Conservation (phyloP, 139 green algal species). For the Tetradesmus lagerheimii region DNA sequence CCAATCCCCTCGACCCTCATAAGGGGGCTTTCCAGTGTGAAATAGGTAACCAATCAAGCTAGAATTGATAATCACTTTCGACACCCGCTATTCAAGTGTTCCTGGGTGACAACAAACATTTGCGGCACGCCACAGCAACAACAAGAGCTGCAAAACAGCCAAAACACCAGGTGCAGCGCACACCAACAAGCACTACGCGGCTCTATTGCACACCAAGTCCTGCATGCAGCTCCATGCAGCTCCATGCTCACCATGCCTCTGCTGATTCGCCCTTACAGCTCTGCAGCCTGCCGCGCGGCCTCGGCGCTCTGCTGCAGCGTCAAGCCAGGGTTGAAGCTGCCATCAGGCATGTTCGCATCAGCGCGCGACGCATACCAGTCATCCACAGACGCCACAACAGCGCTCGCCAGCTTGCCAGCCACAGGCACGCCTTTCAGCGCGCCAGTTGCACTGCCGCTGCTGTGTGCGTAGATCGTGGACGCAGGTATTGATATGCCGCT, state of each 20-base stretch:
- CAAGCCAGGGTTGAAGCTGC: conserved; percentile 29
- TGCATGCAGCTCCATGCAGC: not conserved
- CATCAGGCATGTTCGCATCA: conserved; percentile 24
- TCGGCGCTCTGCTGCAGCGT: conserved; percentile 21
- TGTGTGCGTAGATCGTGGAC: not conserved
- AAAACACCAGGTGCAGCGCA: too few species aligned
- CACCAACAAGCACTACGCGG: not conserved
- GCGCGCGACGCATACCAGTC: not conserved
- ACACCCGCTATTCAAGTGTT: too few species aligned
- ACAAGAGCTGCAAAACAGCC: too few species aligned
- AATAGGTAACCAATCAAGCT: too few species aligned
- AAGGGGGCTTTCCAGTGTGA: too few species aligned
- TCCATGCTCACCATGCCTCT: conserved; percentile 49
- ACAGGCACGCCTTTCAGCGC: not conserved
- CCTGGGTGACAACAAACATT: too few species aligned
- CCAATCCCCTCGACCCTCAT: too few species aligned
- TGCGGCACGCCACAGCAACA: too few species aligned
- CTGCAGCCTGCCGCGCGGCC: not conserved
- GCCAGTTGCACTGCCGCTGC: not conserved
- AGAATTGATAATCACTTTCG: too few species aligned
- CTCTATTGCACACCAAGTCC: not conserved
- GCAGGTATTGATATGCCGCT: not conserved
- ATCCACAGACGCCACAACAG: conserved; percentile 3
- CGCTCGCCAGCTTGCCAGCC: not conserved
- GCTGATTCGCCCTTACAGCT: conserved; percentile 55